Conservation (phyloP, 2,329 filamentous ascomycete genomes). For the Colletotrichum simmondsii region DNA sequence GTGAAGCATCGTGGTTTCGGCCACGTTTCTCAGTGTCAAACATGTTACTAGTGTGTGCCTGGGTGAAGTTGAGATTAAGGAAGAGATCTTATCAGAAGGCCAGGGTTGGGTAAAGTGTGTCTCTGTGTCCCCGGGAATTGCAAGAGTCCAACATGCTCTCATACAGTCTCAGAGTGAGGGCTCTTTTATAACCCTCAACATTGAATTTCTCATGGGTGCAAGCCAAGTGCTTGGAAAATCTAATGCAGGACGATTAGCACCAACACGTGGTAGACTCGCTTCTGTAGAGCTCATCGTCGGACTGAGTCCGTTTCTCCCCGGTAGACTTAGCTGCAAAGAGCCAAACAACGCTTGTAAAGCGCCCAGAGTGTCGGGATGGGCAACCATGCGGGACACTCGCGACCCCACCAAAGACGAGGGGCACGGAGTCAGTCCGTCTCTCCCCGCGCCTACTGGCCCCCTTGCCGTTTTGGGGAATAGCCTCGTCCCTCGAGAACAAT, state of each 20-base stretch:
- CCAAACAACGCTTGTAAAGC: background rate
- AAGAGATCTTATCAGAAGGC: no score
- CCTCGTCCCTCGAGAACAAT: background rate
- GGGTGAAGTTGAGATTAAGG: no score
- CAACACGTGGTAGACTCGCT: background rate
- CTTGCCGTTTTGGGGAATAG: background rate
- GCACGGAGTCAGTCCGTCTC: conserved; percentile 18
- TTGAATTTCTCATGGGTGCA: no score
- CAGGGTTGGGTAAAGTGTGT: no score
- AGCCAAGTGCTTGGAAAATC: no score
- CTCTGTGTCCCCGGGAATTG: no score
- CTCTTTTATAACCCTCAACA: no score
- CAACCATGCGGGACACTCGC: background rate
- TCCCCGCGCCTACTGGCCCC: background rate
- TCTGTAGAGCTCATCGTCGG: background rate
- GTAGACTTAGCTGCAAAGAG: background rate
- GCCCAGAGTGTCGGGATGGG: background rate
- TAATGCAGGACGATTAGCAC: background rate
- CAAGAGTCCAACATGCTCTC: no score
- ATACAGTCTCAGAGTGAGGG: no score
- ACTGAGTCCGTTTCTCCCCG: background rate
- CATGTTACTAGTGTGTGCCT: background rate
- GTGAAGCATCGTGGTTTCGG: background rate
- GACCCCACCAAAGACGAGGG: background rate
- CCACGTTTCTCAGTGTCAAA: background rate